Conservation (phyloP, 2,329 filamentous ascomycete species). For the Orbilia quercus region DNA sequence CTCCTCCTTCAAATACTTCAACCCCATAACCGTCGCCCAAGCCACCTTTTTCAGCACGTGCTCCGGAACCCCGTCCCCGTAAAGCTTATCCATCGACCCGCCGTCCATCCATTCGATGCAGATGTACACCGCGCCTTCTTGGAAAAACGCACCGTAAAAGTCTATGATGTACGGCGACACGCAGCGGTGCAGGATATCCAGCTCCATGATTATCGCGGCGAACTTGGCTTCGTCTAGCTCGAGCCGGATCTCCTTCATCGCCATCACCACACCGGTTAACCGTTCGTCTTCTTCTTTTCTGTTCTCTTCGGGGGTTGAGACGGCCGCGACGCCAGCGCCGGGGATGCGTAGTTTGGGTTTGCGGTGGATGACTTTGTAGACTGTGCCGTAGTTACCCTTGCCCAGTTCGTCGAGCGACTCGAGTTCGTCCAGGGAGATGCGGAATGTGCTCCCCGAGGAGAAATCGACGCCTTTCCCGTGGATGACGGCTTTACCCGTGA, state of each 20-base stretch:
- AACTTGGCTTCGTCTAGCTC: constrained; percentile 98
- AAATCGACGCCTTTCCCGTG: constrained; percentile 93
- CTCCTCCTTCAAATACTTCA: constrained; percentile 94
- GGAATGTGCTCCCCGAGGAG: constrained; percentile 86
- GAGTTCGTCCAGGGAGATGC: constrained; percentile 93
- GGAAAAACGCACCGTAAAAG: constrained; percentile 98
- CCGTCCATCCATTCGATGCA: constrained; percentile 99
- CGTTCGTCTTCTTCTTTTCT: constrained; percentile 24
- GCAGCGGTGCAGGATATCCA: constrained; percentile 95
- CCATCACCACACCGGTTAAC: constrained; percentile 80
- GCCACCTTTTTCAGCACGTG: constrained; percentile 89
- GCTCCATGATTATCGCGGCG: constrained; percentile 94
- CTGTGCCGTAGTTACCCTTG: constrained; percentile 97
- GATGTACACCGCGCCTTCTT: constrained; percentile 98
- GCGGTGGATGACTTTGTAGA: constrained; percentile 93
- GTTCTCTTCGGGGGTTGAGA: constrained; percentile 60
- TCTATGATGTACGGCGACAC: constrained; percentile 97
- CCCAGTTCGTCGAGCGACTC: constrained; percentile 92
- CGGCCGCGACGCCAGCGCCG: constrained; percentile 71
- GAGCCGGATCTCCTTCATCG: constrained; percentile 97
- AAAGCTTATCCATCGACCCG: constrained; percentile 95
- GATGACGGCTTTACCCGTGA: constrained; percentile 90
- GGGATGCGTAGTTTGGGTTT: constrained; percentile 68
- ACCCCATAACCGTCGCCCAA: constrained; percentile 85
- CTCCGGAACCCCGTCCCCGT: constrained; percentile 89